Conservation (phyloP, 2,329 filamentous ascomycete species). For the Cercospora sp. region DNA sequence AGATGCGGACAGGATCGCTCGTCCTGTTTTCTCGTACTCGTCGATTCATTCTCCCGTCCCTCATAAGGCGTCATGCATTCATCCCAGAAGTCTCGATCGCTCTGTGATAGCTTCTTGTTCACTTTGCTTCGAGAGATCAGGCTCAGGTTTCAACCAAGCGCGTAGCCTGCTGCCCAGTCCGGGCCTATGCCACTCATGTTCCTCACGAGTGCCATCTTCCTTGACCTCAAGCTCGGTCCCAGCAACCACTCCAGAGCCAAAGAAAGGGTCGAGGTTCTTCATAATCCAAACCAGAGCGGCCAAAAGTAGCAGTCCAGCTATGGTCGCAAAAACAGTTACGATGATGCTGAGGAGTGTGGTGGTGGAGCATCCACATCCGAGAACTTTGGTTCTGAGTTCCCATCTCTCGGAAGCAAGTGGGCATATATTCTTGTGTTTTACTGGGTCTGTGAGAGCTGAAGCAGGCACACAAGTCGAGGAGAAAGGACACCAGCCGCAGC, state of each 20-base stretch:
- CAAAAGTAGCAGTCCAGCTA: conserved; percentile 42
- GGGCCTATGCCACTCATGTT: conserved; percentile 28
- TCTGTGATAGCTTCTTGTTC: conserved; percentile 42
- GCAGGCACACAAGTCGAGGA: conserved; percentile 47
- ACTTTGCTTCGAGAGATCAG: conserved; percentile 32
- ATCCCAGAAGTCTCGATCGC: conserved; percentile 36
- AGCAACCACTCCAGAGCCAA: conserved; percentile 33
- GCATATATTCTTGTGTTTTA: conserved; percentile 38
- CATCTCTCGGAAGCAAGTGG: conserved; percentile 46
- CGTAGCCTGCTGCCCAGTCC: conserved; percentile 20
- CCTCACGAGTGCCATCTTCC: conserved; percentile 31
- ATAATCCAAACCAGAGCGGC: conserved; percentile 32
- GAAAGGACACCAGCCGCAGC: conserved; percentile 49
- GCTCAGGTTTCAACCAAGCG: conserved; percentile 10
- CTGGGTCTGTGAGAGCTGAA: conserved; percentile 44
- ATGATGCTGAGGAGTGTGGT: conserved; percentile 48
- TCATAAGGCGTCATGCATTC: no score
- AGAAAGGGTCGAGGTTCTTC: conserved; percentile 28
- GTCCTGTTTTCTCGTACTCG: no score
- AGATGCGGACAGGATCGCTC: no score
- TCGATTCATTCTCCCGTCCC: no score
- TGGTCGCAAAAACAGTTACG: conserved; percentile 46
- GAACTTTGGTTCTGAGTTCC: conserved; percentile 46
- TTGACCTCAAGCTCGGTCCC: conserved; percentile 37
- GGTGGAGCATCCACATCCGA: conserved; percentile 51